Conservation (phyloP, 805 yeast species). For the Wickerhamomyces mucosus region DNA sequence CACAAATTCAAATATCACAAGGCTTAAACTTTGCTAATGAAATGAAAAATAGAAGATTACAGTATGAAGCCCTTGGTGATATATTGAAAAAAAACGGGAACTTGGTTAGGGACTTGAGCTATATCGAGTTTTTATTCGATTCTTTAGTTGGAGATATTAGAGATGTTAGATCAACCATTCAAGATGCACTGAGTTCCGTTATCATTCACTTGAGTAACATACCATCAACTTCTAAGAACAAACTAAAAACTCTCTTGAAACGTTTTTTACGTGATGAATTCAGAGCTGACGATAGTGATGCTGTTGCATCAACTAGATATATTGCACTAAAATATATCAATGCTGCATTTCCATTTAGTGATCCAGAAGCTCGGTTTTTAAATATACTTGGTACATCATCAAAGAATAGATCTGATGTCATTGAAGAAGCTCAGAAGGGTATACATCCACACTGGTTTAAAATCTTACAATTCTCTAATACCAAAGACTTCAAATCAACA, state of each 20-base stretch:
- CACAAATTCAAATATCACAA: slow-evolving; percentile 30
- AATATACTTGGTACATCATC: slow-evolving; percentile 56
- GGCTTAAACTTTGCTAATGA: slow-evolving; percentile 26
- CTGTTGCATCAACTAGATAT: slow-evolving; percentile 45
- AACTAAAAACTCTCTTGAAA: slow-evolving; percentile 31
- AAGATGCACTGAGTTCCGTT: slow-evolving; percentile 57
- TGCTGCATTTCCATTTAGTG: slow-evolving; percentile 54
- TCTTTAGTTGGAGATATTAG: slow-evolving; percentile 55
- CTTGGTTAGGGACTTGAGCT: slow-evolving; percentile 36
- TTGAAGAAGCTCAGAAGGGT: slow-evolving; percentile 75
- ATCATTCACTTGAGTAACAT: slow-evolving; percentile 37
- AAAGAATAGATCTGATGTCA: slow-evolving; percentile 56
- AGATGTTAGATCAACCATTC: slow-evolving; percentile 59
- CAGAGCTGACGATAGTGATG: slow-evolving; percentile 19
- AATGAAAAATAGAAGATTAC: slow-evolving; percentile 43
- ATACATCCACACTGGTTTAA: slow-evolving; percentile 77
- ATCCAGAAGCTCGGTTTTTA: slow-evolving; percentile 56
- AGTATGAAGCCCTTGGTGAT: slow-evolving; percentile 74
- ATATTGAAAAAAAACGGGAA: slow-evolving; percentile 40
- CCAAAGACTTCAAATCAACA: slow-evolving; percentile 33
- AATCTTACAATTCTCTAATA: slow-evolving; percentile 32
- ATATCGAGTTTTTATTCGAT: slow-evolving; percentile 58
- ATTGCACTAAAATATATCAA: slow-evolving; percentile 58
- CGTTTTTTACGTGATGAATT: slow-evolving; percentile 28
- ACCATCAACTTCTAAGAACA: slow-evolving; percentile 26